Conservation (phyloP, 1,284 basidiomycete genomes). For the Papiliotrema terrestris region DNA sequence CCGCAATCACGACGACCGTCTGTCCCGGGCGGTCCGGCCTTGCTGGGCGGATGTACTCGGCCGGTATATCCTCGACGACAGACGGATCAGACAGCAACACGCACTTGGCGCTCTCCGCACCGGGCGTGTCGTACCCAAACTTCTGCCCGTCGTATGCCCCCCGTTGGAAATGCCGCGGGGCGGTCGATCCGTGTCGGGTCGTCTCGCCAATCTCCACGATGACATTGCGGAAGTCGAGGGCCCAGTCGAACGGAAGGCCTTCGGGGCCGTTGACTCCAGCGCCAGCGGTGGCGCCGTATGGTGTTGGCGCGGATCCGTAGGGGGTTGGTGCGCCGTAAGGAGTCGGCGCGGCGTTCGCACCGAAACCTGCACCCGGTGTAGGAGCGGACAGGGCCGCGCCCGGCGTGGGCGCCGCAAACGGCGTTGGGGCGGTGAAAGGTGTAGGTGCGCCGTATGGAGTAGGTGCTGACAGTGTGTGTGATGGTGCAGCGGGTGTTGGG, state of each 20-base stretch:
- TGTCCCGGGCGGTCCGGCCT: slow-evolving; percentile 37
- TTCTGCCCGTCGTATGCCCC: slow-evolving; percentile 32
- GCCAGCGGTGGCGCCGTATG: slow-evolving; percentile 10
- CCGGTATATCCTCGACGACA: slow-evolving; percentile 30
- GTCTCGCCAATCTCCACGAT: slow-evolving; percentile 41
- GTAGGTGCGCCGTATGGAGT: slow-evolving; percentile 52
- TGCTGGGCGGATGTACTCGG: slow-evolving; percentile 37
- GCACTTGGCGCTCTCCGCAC: slow-evolving; percentile 24
- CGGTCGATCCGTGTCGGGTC: slow-evolving; percentile 23
- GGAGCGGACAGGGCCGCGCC: slow-evolving; percentile 47
- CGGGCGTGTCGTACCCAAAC: slow-evolving; percentile 32
- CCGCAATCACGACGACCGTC: slow-evolving; percentile 31
- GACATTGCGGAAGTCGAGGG: slow-evolving; percentile 46
- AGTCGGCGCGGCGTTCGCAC: slow-evolving; percentile 47
- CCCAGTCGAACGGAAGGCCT: slow-evolving; percentile 42
- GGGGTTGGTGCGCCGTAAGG: slow-evolving; percentile 53
- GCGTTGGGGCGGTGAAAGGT: slow-evolving; percentile 49
- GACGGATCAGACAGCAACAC: slow-evolving; percentile 21
- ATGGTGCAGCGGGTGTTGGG: slow-evolving; percentile 39
- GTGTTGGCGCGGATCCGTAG: slow-evolving; percentile 27
- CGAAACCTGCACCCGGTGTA: slow-evolving; percentile 42
- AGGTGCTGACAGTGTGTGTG: slow-evolving; percentile 30
- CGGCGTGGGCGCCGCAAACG: slow-evolving; percentile 53
- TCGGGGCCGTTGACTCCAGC: not conserved
- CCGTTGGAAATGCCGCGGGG: slow-evolving; percentile 43